Evolutionary conservation across 2,329 filamentous ascomycete genomes (phyloP).

Genomic region (Teratosphaeria gauchensis): DNA sequence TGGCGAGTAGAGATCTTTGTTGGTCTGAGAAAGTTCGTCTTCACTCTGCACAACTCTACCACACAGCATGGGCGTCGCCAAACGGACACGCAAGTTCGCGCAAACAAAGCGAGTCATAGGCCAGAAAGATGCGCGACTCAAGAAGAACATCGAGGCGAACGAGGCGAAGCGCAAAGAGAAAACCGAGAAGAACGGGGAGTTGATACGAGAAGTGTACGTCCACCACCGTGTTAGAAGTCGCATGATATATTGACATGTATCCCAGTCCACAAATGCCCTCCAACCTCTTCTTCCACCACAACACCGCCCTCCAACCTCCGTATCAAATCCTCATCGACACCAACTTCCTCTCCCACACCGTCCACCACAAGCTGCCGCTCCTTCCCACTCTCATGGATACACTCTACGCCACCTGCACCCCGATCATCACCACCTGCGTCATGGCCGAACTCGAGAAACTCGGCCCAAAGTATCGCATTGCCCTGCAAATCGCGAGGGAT

Average conservation of each 20-base stretch:
- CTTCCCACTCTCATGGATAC: constrained; percentile 88
- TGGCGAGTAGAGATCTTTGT: not conserved
- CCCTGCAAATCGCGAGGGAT: constrained; percentile 76
- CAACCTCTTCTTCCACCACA: constrained; percentile 80
- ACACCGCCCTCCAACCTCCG: constrained; percentile 74
- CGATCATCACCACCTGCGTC: constrained; percentile 75
- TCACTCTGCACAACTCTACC: not conserved
- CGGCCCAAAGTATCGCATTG: constrained; percentile 78
- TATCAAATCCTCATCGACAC: constrained; percentile 76
- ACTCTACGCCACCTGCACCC: constrained; percentile 81
- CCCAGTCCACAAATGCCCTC: constrained; percentile 26
- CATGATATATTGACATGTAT: constrained; percentile 12
- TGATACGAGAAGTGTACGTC: constrained; percentile 62
- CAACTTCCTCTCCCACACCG: constrained; percentile 84
- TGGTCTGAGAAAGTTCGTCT: not conserved
- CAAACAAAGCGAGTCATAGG: constrained; percentile 75
- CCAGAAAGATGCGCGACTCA: constrained; percentile 68
- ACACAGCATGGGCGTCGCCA: constrained; percentile 67
- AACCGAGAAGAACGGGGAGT: constrained; percentile 46
- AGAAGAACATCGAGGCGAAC: constrained; percentile 66
- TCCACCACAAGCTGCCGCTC: constrained; percentile 81
- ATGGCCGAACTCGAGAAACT: constrained; percentile 84
- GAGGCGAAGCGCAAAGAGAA: constrained; percentile 46
- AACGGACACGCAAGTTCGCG: constrained; percentile 88
- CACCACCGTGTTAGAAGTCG: not conserved